Evolutionary conservation across 306 rosid species (phyloP), one percentile per base, ranked within the genome.

Genomic region (Quercus suber): DNA sequence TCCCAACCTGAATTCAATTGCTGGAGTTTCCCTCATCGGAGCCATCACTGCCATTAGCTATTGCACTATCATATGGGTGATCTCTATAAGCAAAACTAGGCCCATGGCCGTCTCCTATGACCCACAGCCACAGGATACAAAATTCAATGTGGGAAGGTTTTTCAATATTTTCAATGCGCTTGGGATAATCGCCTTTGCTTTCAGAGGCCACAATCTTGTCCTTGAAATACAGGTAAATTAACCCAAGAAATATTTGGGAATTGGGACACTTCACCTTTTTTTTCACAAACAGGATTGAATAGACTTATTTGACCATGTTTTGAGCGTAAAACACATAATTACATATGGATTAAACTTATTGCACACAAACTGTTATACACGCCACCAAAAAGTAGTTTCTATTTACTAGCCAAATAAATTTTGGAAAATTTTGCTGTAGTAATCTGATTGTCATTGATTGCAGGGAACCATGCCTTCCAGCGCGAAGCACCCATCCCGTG

Each of bases 121-220:
- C 3, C 15, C 45, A 8, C 45, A 49, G 19, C 89, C 89, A 45
- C 61, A 70, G 55, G 55, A 4, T 20, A 67, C 60, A 64, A 80
- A 83, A 45, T 85, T 92, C 10, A 78, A 73, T 1, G 70, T 31
- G 5, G 80, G 79, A 8, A 69, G 65, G 60, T 37, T 87, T 58
- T 87, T 90, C 64, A 57, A 69, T 5, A 77, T 81, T 49, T 88
- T 81, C 77, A 89, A 87, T 75, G 93, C 97, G 5, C 74, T 91
- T 35, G 98, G 97, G 20, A 87, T 91, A 5, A 84, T 86, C 74
- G 91, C 92, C 83, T 91, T 93, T 21, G 84, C 97, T 81, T 91
- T 93, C 69, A 88, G 97, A 81, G 95, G 95, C 77, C 97, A 93
- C 86, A 90, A 93, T 73, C 93, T 90, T 56, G 93, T 89, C 58